Base-by-base conservation (phyloP, 176 grass and related monocot genomes). In the barley (Hordeum vulgare) region DNA sequence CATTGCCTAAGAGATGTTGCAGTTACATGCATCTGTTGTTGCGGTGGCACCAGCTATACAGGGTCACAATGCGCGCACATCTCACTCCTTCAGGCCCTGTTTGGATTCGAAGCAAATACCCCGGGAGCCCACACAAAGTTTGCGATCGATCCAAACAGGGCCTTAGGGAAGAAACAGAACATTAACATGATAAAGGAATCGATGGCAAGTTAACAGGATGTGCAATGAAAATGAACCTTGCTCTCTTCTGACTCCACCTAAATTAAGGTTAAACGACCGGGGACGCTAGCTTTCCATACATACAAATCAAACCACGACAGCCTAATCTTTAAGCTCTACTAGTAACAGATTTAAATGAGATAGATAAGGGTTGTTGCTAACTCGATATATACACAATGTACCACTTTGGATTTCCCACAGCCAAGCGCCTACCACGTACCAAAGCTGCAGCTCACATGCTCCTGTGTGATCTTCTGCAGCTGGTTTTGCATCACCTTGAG, bases 401-500 rank as follows among this genome's bases (percentile, higher is more conserved):
- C 80, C 14, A 40, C 6, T 69, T 80, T 73, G 18, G 60, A 26
- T 77, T 72, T 54, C 73, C 64, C 73, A 86, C 20, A 63, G 42
- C 35, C 33, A 40, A 54, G 53, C 41, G 13, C 15, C 77, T 96
- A 99, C 83, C 85, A 92, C 53, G 84, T 90, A 81, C 97, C 93
- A 44, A 99, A 99, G 87, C 89, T 94, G 74, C 81, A 96, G 91
- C 93, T 90, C 84, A 99, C 75, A 87, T 99, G 91, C 61, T 99
- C 97, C 70, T 90, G 91, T 53, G 91, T 81, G 60, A 99, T 94
- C 85, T 90, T 80, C 81, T 91, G 88, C 77, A 99, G 91, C 73
- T 89, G 87, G 28, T 24, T 74, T 37, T 83, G 83, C 93, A 92
- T 90, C 75, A 82, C 80, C 66, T 78, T 78, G 11, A 78, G 10